Conservation (phyloP, 2,329 filamentous ascomycete species). For the Curvularia verruculosa region DNA sequence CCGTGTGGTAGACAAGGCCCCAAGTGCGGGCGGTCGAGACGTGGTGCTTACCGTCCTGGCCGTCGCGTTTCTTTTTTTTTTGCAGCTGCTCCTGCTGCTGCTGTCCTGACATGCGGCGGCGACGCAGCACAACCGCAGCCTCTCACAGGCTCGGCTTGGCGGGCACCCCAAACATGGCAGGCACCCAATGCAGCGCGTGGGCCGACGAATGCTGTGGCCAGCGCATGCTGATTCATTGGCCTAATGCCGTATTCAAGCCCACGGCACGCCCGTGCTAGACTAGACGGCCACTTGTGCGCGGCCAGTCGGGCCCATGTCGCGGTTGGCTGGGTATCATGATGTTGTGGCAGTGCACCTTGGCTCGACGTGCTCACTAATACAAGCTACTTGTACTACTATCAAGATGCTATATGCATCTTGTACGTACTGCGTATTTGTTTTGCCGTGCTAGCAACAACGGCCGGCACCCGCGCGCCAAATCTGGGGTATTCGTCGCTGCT, state of each 20-base stretch:
- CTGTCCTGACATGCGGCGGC: too few species aligned
- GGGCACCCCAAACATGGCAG: not conserved
- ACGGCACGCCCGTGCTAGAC: constrained; percentile 24
- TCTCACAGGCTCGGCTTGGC: constrained; percentile 6
- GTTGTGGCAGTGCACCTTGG: constrained; percentile 29
- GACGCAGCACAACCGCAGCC: not conserved
- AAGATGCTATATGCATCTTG: too few species aligned
- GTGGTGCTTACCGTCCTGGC: too few species aligned
- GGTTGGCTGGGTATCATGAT: constrained; percentile 24
- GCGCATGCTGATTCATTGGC: constrained; percentile 26
- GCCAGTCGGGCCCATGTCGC: constrained; percentile 23
- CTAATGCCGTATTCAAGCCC: constrained; percentile 23
- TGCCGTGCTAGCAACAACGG: constrained; percentile 4
- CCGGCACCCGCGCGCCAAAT: constrained; percentile 19
- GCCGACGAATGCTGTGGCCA: constrained; percentile 17
- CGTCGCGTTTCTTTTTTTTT: too few species aligned
- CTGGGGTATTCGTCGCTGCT: constrained; percentile 14
- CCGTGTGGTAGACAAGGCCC: constrained; percentile 2
- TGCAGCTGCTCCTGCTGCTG: too few species aligned
- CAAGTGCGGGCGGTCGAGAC: not conserved
- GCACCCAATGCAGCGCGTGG: constrained; percentile 13
- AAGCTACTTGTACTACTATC: too few species aligned
- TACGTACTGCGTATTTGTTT: constrained; percentile 8
- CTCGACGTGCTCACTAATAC: too few species aligned
- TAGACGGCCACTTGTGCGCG: constrained; percentile 25